phyloP scores from a whole-genome alignment of 345 rosid genomes.

The Crucihimalaya himalaica region DNA sequence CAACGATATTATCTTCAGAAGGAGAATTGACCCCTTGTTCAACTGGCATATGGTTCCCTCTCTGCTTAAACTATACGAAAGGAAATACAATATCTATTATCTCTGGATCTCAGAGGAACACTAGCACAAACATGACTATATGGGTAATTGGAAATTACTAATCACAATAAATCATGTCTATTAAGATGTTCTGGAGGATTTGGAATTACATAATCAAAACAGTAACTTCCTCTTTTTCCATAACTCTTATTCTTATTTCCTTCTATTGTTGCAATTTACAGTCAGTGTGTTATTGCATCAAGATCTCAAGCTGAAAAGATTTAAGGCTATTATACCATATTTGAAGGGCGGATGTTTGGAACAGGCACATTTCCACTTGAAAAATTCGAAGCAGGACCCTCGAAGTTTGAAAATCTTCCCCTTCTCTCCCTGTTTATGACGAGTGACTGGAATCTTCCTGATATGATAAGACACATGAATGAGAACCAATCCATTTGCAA shows the following conservation, averaged over 20 bases:
- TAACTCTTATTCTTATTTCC: neutral
- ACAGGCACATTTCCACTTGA: slow-evolving; percentile 48
- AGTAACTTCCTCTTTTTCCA: neutral
- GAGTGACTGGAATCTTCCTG: slow-evolving; percentile 71
- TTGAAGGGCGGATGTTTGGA: slow-evolving; percentile 49
- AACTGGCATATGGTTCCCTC: slow-evolving; percentile 55
- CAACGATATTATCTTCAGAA: slow-evolving; percentile 70
- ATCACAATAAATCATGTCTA: neutral
- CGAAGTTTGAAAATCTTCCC: slow-evolving; percentile 61
- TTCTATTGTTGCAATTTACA: slow-evolving; percentile 18
- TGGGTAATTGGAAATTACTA: neutral
- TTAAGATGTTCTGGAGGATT: slow-evolving; percentile 3
- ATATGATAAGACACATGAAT: slow-evolving; percentile 23
- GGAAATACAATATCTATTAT: slow-evolving; percentile 18
- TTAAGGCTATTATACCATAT: slow-evolving; percentile 46
- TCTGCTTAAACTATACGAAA: slow-evolving; percentile 57
- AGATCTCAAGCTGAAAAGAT: slow-evolving; percentile 13
- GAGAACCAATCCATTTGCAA: slow-evolving; percentile 19
- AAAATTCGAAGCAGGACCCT: slow-evolving; percentile 51
- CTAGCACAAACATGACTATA: neutral
- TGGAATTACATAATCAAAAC: neutral
- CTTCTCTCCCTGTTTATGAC: slow-evolving; percentile 73
- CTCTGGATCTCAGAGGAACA: slow-evolving; percentile 11
- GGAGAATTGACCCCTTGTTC: slow-evolving; percentile 58
- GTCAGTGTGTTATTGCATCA: slow-evolving; percentile 16